phyloP scores from a whole-genome alignment of 495 filamentous ascomycete genomes.

The Neurospora sublineolata region DNA sequence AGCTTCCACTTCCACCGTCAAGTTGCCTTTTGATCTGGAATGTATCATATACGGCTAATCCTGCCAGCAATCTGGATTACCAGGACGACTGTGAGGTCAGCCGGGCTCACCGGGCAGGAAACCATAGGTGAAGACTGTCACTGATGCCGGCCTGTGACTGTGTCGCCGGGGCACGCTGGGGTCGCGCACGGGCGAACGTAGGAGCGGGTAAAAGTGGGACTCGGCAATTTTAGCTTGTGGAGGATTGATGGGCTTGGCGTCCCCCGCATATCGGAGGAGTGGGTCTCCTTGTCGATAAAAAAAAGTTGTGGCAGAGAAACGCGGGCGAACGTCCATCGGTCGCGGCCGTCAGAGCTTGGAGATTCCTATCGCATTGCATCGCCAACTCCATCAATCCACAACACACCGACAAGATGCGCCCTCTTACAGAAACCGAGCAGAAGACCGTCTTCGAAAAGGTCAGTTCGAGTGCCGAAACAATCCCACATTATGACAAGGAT shows the following conservation, averaged over 20 bases:
- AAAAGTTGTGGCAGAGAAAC: background rate
- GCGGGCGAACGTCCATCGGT: background rate
- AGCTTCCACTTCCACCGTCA: background rate
- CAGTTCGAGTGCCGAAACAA: background rate
- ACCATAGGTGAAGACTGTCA: background rate
- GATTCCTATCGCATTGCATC: background rate
- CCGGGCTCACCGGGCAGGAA: background rate
- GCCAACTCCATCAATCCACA: background rate
- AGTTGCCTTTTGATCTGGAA: background rate
- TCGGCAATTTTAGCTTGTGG: background rate
- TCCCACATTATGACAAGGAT: background rate
- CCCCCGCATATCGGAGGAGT: background rate
- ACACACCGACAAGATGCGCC: slow-evolving; percentile 44
- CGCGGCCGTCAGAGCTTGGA: background rate
- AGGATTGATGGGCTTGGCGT: background rate
- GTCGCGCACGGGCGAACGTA: background rate
- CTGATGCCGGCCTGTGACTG: background rate
- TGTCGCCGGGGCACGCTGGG: background rate
- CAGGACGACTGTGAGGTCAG: background rate
- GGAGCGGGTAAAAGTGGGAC: slow-evolving; percentile 20
- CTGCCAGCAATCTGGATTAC: background rate
- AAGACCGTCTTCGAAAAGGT: slow-evolving; percentile 63
- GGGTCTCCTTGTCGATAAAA: background rate
- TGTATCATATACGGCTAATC: background rate
- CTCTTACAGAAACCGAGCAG: slow-evolving; percentile 62